These are phyloP conservation scores for Beauveria varroae DNA, from an alignment of 2,329 filamentous ascomycete genomes.

Conservation along the genomic window DNA sequence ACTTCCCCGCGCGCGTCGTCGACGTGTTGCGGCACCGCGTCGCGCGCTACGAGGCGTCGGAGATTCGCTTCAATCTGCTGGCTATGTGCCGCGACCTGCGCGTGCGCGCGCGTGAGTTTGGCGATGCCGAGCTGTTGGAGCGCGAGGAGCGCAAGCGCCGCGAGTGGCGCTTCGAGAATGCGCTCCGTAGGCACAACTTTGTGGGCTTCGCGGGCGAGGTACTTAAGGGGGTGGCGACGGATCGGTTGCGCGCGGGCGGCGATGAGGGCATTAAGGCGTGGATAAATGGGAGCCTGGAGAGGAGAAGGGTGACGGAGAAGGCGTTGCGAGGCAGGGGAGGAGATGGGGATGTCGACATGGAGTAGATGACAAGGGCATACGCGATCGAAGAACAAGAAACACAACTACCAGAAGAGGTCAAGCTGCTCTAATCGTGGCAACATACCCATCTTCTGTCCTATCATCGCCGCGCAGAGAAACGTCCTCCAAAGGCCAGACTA, in stretches of 20 bases:
- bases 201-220: slow-evolving; percentile 90
- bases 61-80: slow-evolving; percentile 94
- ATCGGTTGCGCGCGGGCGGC: slow-evolving; percentile 61
- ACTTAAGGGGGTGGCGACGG: slow-evolving; percentile 72
- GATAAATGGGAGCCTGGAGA: slow-evolving; percentile 59
- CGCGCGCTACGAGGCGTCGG: slow-evolving; percentile 71
- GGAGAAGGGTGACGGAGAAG: slow-evolving; percentile 37
- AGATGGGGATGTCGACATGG: slow-evolving; percentile 37
- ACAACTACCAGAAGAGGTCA: background rate
- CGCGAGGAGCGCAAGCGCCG: slow-evolving; percentile 76
- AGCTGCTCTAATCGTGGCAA: background rate
- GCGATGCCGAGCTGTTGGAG: slow-evolving; percentile 70
- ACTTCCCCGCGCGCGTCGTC: slow-evolving; percentile 75
- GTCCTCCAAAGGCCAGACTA: background rate
- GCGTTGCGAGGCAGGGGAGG: slow-evolving; percentile 24
- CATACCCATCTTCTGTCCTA: background rate
- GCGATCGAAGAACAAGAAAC: background rate
- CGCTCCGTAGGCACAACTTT: slow-evolving; percentile 86
- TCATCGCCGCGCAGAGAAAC: background rate
- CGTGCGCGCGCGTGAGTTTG: slow-evolving; percentile 68
- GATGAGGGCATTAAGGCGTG: slow-evolving; percentile 62
- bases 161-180: slow-evolving; percentile 93
- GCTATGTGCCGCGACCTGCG: slow-evolving; percentile 84
- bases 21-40: slow-evolving; percentile 81
- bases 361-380: background rate